Conservation (phyloP, 2,329 filamentous ascomycete genomes). For the Penicillium sp. region DNA sequence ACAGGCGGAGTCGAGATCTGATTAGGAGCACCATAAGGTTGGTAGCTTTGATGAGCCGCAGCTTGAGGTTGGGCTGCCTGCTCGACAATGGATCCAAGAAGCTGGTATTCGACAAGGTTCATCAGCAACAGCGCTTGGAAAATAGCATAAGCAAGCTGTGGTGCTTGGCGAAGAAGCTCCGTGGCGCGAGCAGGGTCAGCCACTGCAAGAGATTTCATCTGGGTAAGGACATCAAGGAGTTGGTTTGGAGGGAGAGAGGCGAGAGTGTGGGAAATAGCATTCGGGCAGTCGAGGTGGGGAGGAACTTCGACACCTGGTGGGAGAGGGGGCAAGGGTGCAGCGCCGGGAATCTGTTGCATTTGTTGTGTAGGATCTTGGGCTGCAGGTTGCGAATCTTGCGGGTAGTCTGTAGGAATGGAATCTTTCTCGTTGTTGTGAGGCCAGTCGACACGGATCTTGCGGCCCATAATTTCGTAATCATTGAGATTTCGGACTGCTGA, state of each 20-base stretch:
- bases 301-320: constrained; percentile 83
- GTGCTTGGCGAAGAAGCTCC: constrained; percentile 82
- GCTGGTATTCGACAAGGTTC: constrained; percentile 83
- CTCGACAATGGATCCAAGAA: constrained; percentile 79
- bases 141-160: constrained; percentile 90
- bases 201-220: constrained; percentile 89
- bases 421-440: constrained; percentile 85
- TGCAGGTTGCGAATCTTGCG: constrained; percentile 39
- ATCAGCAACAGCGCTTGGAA: constrained; percentile 93
- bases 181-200: constrained; percentile 80
- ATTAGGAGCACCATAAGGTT: constrained; percentile 41
- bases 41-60: constrained; percentile 41
- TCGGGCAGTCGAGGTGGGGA: constrained; percentile 77
- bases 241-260: constrained; percentile 82
- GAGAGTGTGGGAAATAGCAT: constrained; percentile 89
- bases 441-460: constrained; percentile 93
- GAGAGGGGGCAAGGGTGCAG: constrained; percentile 69
- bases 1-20: constrained; percentile 55
- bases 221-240: constrained; percentile 86
- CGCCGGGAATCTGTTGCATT: constrained; percentile 40
- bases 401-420: constrained; percentile 56
- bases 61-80: constrained; percentile 48
- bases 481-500: constrained; percentile 95
- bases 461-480: constrained; percentile 91
- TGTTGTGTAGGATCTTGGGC: constrained; percentile 39